A percentile compares a stretch with the other conserved stretches of the same genome.
Evolutionary conservation across 768 basidiomycete genomes (phyloP).

Genomic region (Antrodiella citrinella): DNA sequence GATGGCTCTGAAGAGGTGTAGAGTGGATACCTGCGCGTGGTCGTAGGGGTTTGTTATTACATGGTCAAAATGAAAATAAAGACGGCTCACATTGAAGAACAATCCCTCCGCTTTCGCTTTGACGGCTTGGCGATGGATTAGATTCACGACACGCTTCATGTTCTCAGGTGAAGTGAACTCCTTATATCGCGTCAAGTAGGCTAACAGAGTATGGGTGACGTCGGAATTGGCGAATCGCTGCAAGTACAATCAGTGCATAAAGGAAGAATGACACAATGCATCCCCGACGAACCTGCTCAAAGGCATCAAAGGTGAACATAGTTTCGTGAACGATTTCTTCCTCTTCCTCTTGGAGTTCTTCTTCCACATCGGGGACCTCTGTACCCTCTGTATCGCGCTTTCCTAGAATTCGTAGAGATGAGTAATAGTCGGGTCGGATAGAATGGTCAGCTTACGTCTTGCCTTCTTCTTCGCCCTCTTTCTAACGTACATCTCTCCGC

Average conservation of each 20-base stretch:
- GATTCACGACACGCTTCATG: slow-evolving; percentile 82
- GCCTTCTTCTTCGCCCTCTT: slow-evolving; percentile 49
- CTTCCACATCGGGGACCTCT: slow-evolving; percentile 61
- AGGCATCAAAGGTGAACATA: slow-evolving; percentile 85
- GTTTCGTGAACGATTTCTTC: slow-evolving; percentile 74
- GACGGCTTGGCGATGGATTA: slow-evolving; percentile 89
- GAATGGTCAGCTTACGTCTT: slow-evolving; percentile 20
- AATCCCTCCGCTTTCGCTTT: slow-evolving; percentile 88
- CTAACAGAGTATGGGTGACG: slow-evolving; percentile 75
- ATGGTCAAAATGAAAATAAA: neutral
- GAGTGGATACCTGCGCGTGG: slow-evolving; percentile 73
- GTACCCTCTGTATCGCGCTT: slow-evolving; percentile 40
- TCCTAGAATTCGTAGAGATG: slow-evolving; percentile 23
- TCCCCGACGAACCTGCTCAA: slow-evolving; percentile 68
- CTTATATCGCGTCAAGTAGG: slow-evolving; percentile 76
- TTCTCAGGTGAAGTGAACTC: slow-evolving; percentile 73
- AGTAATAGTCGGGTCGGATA: neutral
- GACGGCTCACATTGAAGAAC: slow-evolving; percentile 74
- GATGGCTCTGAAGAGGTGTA: slow-evolving; percentile 83
- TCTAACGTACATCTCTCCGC: slow-evolving; percentile 65
- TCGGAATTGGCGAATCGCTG: slow-evolving; percentile 90
- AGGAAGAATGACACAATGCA: slow-evolving; percentile 6
- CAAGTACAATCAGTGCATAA: neutral
- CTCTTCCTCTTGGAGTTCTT: slow-evolving; percentile 49
- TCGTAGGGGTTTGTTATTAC: neutral